Base-by-base conservation (phyloP, 441 rosid genomes). In the Syzygium syzygioides region DNA sequence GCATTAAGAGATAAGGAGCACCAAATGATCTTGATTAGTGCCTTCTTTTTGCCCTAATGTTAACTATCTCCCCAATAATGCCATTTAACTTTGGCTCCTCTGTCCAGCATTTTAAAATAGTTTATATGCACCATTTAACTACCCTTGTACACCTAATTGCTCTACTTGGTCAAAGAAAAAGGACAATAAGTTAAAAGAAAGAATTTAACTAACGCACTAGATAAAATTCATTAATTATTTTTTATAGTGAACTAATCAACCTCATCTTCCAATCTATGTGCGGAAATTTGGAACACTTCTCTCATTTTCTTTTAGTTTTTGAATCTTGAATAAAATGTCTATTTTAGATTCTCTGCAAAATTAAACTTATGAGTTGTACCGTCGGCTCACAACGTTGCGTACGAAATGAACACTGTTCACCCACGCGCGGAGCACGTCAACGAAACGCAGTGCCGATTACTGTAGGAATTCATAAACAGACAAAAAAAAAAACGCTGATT, bases 371-470 rank as follows among this genome's bases (percentile, higher is more conserved):
- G 37, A n/a, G 20, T 14, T n/a, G 7, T 62, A 62, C 0, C 17
- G 15, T 62, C 19, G 7, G 17, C 20, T n/a, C 15, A 30, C 0
- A 7, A 2, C 3, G 11, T 15, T 2, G 37, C 37, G n/a, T 64
- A 30, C 3, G 5, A 64, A 64, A n/a, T 62, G 71, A 62, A n/a
- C 17, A 62, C 15, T 54, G 15, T 17, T 54, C 56, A 54, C 56
- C 7, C 56, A 2, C 19, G 3, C 19, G 54, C 15, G 54, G 4
- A 53, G 54, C 4, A 4, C 54, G 15, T 14, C 54, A 53, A n/a
- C 32, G 20, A 15, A n/a, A n/a, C 30, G 34, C 3, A 2, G 0
- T 30, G 3, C 30, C 37, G 5, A n/a, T 17, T n/a, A 7, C n/a
- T n/a, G 20, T 62, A 15, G 5, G 11, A 3, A 62, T n/a, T 32